These are phyloP conservation scores for Penicillium steckii DNA, from an alignment of 495 filamentous ascomycete species.

Conservation along the genomic window DNA sequence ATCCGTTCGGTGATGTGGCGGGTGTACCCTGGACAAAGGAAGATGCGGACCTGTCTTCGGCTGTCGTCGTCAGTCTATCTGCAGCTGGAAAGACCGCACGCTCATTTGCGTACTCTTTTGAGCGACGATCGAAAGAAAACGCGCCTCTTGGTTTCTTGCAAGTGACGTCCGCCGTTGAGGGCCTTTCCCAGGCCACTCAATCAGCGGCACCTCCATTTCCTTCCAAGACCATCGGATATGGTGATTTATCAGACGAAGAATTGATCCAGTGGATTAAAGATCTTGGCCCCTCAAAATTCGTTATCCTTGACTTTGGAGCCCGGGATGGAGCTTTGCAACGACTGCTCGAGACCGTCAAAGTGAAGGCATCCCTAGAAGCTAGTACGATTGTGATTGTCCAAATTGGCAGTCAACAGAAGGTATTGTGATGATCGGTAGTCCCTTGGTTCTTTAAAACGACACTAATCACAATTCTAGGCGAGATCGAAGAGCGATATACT, in stretches of 20 bases:
- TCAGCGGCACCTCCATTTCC: constrained; percentile 13
- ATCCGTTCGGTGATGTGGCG: constrained; percentile 29
- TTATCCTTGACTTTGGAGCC: constrained; percentile 54
- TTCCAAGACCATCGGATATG: constrained; percentile 24
- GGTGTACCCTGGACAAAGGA: constrained; percentile 34
- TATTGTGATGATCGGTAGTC: constrained; percentile 1
- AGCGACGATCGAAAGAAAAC: constrained; percentile 1
- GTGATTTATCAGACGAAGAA: constrained; percentile 5
- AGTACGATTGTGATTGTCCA: constrained; percentile 32
- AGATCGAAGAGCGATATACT: constrained; percentile 26
- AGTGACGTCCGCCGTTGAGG: constrained; percentile 22
- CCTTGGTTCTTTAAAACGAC: neutral
- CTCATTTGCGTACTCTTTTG: constrained; percentile 35
- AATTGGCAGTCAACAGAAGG: constrained; percentile 42
- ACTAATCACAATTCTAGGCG: constrained; percentile 12
- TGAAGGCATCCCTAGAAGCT: neutral
- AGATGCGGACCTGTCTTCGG: constrained; percentile 45
- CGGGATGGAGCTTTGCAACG: constrained; percentile 34
- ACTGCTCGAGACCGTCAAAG: constrained; percentile 32
- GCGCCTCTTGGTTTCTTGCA: constrained; percentile 29
- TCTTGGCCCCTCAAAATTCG: constrained; percentile 33
- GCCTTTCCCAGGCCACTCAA: constrained; percentile 27
- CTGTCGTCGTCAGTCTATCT: constrained; percentile 38
- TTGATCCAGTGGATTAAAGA: constrained; percentile 17
- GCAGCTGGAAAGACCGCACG: constrained; percentile 52